A percentile compares a stretch with the other conserved stretches of the same genome.
Conservation (phyloP, 257 asterid genomes). For the Solanum ossicruentum region DNA sequence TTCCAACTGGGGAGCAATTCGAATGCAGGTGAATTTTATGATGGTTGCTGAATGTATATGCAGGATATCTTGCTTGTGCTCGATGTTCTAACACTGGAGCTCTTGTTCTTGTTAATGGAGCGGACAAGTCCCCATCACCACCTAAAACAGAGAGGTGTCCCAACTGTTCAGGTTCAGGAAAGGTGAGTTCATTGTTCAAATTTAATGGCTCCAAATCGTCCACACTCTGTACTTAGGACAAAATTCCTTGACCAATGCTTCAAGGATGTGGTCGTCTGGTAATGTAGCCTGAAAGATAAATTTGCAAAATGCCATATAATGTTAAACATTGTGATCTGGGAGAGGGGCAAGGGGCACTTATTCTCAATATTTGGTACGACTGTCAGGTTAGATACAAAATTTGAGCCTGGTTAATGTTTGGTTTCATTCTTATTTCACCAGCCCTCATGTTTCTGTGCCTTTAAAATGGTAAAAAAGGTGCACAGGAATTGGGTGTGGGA, state of each 20-base stretch:
- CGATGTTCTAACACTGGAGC: constrained; percentile 83
- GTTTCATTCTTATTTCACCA: background rate
- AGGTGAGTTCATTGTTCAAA: constrained; percentile 33
- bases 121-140: constrained; percentile 42
- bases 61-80: constrained; percentile 97
- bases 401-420: background rate
- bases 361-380: background rate
- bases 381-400: background rate
- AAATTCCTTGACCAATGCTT: background rate
- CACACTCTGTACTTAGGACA: background rate
- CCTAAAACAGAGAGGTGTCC: constrained; percentile 81
- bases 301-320: background rate
- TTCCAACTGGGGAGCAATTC: background rate
- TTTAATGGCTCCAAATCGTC: background rate
- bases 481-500: background rate
- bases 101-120: constrained; percentile 48
- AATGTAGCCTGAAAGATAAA: background rate
- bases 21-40: constrained; percentile 6
- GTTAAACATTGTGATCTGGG: background rate
- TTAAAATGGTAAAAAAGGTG: background rate
- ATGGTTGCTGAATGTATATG: background rate
- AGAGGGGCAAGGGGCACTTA: background rate
- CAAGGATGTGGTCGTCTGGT: background rate
- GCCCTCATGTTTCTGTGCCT: background rate
- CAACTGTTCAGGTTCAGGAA: constrained; percentile 89